These are phyloP conservation scores for Didymella arachidicola DNA, from an alignment of 2,329 filamentous ascomycete species.

Conservation along the genomic window DNA sequence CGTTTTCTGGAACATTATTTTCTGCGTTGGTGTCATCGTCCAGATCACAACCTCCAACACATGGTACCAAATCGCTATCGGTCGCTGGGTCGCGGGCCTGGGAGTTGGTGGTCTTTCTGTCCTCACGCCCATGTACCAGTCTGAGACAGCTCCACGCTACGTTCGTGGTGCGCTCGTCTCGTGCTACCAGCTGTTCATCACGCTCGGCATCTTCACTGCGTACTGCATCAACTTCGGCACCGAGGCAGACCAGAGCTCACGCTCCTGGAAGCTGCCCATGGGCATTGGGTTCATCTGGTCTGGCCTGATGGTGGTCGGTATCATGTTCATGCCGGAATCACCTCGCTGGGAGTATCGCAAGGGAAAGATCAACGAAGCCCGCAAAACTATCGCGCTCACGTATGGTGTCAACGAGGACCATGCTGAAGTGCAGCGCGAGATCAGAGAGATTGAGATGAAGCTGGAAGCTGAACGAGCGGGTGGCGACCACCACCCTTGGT, in stretches of 20 bases:
- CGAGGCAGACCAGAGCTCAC: constrained; percentile 55
- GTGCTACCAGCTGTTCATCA: constrained; percentile 74
- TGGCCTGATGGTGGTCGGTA: constrained; percentile 61
- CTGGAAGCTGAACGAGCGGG: constrained; percentile 60
- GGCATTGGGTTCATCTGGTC: constrained; percentile 66
- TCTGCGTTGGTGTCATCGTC: constrained; percentile 69
- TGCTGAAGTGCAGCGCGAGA: constrained; percentile 60
- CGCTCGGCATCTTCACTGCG: constrained; percentile 67
- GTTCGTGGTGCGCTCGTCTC: constrained; percentile 70
- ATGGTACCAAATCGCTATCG: constrained; percentile 72
- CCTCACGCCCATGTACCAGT: constrained; percentile 67
- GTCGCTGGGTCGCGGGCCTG: constrained; percentile 70
- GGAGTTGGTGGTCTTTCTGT: constrained; percentile 72
- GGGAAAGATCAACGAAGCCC: constrained; percentile 60
- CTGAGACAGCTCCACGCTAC: constrained; percentile 69
- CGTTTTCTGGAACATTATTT: constrained; percentile 67
- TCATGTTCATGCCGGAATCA: constrained; percentile 64
- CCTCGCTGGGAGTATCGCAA: constrained; percentile 67
- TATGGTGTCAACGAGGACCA: constrained; percentile 66
- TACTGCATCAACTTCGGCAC: constrained; percentile 68
- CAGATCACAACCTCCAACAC: constrained; percentile 65
- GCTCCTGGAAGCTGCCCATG: constrained; percentile 71
- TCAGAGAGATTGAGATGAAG: constrained; percentile 64
- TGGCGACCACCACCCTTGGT: constrained; percentile 47
- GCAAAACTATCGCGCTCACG: constrained; percentile 60